Evolutionary conservation across 2,329 filamentous ascomycete species (phyloP), one percentile per base, ranked within the genome.

Genomic region (Tolypocladium paradoxum): DNA sequence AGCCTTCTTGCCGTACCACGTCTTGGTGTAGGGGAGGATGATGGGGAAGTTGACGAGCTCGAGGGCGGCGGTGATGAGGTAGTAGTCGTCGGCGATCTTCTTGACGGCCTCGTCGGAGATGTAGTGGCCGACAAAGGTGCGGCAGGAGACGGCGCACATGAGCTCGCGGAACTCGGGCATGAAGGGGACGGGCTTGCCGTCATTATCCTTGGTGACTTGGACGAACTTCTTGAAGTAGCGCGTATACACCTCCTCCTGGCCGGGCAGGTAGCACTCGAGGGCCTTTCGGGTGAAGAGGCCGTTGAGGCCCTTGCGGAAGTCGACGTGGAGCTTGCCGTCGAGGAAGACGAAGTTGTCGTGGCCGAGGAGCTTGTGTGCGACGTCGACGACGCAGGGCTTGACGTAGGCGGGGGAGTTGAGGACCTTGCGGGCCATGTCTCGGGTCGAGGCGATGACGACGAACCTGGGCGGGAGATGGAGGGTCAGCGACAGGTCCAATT

Each of bases 11-110:
- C 92, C 93, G 66, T 95, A 95, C 90, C 90, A 97, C 6, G 90
- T 90, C 76, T 90, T 92, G 67, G 91, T 96, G 77, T 82, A 97
- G 38, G 92, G 92, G 40, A 97, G 73, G 67, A 97, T 96, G 72
- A 97, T 87, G 55, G 93, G 92, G 76, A 97, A 96, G 77, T 97
- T 97, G 77, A 99, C 93, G 48, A 97, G 81, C 72, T 99, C 93
- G 61, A 97, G 82, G 24, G 93, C 93, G 54, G 88, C 92, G 16
- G 93, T 97, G 67, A 97, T 95, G 59, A 92, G 82, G 73, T 95
- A 97, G 75, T 96, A 99, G 73, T 97, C 91, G 70, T 96, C 87
- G 56, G 92, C 87, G 59, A 97, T 93, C 76, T 88, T 91, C 80
- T 95, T 92, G 64, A 97, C 85, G 49, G 87, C 83, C 68, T 90